A percentile compares a stretch with the other conserved stretches of the same genome.
Conservation (phyloP, 2,329 filamentous ascomycete genomes). For the Arthrocladium fulminans region DNA sequence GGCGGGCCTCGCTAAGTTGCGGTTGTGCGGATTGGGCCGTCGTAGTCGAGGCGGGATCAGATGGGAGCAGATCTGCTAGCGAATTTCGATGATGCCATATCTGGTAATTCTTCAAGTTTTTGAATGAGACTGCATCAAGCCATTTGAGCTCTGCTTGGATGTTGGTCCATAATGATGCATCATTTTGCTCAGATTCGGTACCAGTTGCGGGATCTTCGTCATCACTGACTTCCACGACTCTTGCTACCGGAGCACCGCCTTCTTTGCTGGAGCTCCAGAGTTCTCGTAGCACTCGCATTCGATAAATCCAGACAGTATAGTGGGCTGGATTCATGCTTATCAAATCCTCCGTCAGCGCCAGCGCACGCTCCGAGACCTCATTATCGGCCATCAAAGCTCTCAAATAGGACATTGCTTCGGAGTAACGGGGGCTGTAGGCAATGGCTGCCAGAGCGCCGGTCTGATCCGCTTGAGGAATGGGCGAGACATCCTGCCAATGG, state of each 20-base stretch:
- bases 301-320: conserved; percentile 98
- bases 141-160: conserved; percentile 58
- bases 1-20: not conserved
- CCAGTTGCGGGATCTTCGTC: not conserved
- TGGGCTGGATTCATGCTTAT: conserved; percentile 92
- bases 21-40: not conserved
- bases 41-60: conserved; percentile 43
- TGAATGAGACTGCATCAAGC: conserved; percentile 74
- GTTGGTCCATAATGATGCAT: conserved; percentile 37
- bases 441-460: conserved; percentile 70
- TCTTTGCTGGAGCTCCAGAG: conserved; percentile 13
- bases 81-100: conserved; percentile 70
- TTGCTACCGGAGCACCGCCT: not conserved
- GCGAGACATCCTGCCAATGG: conserved; percentile 73
- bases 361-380: conserved; percentile 69
- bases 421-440: conserved; percentile 80
- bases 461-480: conserved; percentile 65
- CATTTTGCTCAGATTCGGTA: conserved; percentile 33
- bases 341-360: conserved; percentile 77
- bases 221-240: not conserved
- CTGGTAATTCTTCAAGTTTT: conserved; percentile 95
- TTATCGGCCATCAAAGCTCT: conserved; percentile 85
- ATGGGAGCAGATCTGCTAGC: conserved; percentile 43
- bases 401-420: conserved; percentile 86
- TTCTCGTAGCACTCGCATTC: conserved; percentile 65